Evolutionary conservation across 805 yeast genomes (phyloP).

Genomic region (Saccharomycopsis olivae): DNA sequence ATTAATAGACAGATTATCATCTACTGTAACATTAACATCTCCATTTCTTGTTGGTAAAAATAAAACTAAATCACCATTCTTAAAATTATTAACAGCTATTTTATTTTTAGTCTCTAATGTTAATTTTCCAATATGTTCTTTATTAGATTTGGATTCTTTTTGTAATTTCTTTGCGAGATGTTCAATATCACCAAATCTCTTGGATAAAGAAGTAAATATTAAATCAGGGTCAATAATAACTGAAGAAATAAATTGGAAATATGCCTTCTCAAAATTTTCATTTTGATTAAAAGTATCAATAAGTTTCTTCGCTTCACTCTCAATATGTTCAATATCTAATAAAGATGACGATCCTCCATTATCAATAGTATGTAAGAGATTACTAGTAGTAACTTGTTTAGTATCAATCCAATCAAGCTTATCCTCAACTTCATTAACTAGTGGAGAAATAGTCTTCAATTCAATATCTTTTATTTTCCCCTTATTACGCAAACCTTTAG

Average conservation of each 20-base stretch:
- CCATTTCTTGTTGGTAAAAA: slow-evolving; percentile 70
- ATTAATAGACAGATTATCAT: slow-evolving; percentile 16
- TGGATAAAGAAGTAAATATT: slow-evolving; percentile 39
- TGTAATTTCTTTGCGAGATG: slow-evolving; percentile 77
- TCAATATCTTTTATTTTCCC: slow-evolving; percentile 27
- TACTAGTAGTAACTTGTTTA: not conserved
- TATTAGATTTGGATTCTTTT: slow-evolving; percentile 49
- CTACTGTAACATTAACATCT: slow-evolving; percentile 19
- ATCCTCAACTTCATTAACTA: slow-evolving; percentile 28
- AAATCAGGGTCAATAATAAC: slow-evolving; percentile 20
- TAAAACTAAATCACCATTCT: slow-evolving; percentile 65
- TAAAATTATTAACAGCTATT: slow-evolving; percentile 59
- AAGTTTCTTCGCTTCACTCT: slow-evolving; percentile 6
- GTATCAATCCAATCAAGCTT: slow-evolving; percentile 39
- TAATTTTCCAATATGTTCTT: slow-evolving; percentile 22
- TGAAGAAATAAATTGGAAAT: slow-evolving; percentile 19
- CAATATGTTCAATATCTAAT: slow-evolving; percentile 14
- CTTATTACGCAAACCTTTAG: slow-evolving; percentile 60
- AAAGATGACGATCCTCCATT: slow-evolving; percentile 1
- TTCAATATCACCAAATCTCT: slow-evolving; percentile 84
- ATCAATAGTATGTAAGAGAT: not conserved
- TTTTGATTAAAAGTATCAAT: slow-evolving; percentile 19
- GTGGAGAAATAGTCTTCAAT: slow-evolving; percentile 24
- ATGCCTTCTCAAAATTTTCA: slow-evolving; percentile 22
- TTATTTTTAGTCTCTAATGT: slow-evolving; percentile 33